Evolutionary conservation across 306 rosid genomes (phyloP), one percentile per base, ranked within the genome.

Genomic region (Castanea crenata): DNA sequence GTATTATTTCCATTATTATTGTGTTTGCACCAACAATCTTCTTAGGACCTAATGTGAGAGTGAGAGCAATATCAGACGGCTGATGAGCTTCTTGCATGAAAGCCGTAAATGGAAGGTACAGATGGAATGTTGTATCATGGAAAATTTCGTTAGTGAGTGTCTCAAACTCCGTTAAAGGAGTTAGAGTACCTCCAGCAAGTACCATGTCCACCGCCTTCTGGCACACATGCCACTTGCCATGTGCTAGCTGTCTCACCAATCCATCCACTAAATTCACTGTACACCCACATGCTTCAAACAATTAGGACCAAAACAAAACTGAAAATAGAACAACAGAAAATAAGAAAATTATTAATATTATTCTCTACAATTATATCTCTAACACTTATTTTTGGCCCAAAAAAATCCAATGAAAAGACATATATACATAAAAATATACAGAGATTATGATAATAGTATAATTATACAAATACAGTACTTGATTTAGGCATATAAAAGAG

Each of bases 281-380:
- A 19, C 94, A 88, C 1, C 97, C 94, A 67, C 94, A 92, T 15
- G 92, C 97, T 74, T 92, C 97, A 49, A 80, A 90, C 0, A 92
- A 75, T 62, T 90, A 88, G 58, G 97, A 92, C 87, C 86, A 92
- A 69, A 92, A 88, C 75, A 92, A 25, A 69, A 87, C 97, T 92
- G 77, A 21, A 27, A 10, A 74, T 31, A 4, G 9, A 3, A 77
- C 34, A 31, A 31, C 34, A 12, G 5, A 18, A 11, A 27, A 0
- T 0, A 3, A 31, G 3, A 31, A 31, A 76, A 1, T 15, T 2
- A 46, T 2, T 10, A 38, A 38, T 38, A 38, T 5, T 38, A 38
- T 38, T 38, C 46, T 38, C 62, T 20, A n/a, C 13, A 57, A 20
- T 57, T 57, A 21, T 56, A 38, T 38, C 46, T 38, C 34, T 31